Base-by-base conservation (phyloP, 345 rosid genomes). In the Ceriops zippeliana region DNA sequence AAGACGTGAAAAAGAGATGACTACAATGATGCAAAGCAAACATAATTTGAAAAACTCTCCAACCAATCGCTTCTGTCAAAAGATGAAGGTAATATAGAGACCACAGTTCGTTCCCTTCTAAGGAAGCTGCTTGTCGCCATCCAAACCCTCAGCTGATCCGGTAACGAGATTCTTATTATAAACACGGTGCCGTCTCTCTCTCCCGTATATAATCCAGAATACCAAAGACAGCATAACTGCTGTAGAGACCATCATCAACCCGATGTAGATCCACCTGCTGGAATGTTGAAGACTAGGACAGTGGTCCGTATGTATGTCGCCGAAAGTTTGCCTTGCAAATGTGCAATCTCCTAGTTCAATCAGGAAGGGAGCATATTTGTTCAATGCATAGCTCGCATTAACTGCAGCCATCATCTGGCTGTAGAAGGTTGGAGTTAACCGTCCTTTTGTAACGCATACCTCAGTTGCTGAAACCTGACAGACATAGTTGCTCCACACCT, bases 191-290 rank as follows among this genome's bases (percentile, higher is more conserved):
- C 66, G 80, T 75, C 93, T 79, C 74, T 91, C 96, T 76, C 93
- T 83, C 4, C 88, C 78, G 21, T 81, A 87, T 32, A 87, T 80
- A 13, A 91, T 75, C 96, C 96, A 95, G 84, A 95, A 78, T 62
- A 90, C 67, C 66, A 95, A 74, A 31, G 99, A 91, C n/a, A 95
- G 82, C 99, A 95, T 91, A 56, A 86, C 96, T 22, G 97, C 88
- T 1, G 90, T 76, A 2, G 96, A 86, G 46, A 87, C 91, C 64
- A 85, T 85, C n/a, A 83, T 86, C 63, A 91, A 69, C 19, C 96
- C 97, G 27, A 82, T 69, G 28, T 90, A 91, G 46, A 87, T 82
- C 87, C 84, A 81, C 66, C 73, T 80, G 64, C 91, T 89, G 78
- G 87, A 81, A 59, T 61, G 71, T 22, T 47, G 66, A n/a, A 95